phyloP scores from a whole-genome alignment of 768 basidiomycete genomes.

The Rhodotorula kratochvilovae region DNA sequence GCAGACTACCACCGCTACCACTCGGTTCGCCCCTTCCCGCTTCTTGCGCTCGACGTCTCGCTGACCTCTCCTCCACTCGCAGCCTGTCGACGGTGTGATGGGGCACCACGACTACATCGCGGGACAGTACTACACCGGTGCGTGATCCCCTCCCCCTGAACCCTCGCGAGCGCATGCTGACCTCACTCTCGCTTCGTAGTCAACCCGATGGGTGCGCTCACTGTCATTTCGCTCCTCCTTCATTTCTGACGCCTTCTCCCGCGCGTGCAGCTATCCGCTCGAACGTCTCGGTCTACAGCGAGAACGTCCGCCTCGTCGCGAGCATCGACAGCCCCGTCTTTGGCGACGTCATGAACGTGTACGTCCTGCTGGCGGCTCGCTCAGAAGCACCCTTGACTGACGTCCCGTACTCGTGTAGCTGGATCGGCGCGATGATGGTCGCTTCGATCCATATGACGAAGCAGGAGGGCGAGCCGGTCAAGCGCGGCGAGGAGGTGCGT shows the following conservation, averaged over 20 bases:
- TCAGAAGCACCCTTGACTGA: not conserved
- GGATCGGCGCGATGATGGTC: conserved; percentile 82
- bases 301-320: conserved; percentile 87
- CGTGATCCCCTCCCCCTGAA: conserved; percentile 47
- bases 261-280: conserved; percentile 67
- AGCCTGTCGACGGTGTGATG: conserved; percentile 73
- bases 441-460: conserved; percentile 86
- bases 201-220: conserved; percentile 61
- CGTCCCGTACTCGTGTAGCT: conserved; percentile 43
- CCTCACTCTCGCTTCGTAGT: not conserved
- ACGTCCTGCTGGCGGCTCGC: conserved; percentile 9
- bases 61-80: not conserved
- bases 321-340: conserved; percentile 85
- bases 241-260: too few relatives aligned
- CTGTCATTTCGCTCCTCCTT: accelerated
- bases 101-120: conserved; percentile 75
- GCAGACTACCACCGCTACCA: conserved; percentile 28
- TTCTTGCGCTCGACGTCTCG: not conserved
- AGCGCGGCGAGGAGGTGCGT: conserved; percentile 74
- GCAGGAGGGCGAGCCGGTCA: conserved; percentile 72
- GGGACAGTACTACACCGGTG: conserved; percentile 96
- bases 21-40: conserved; percentile 19
- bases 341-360: conserved; percentile 82
- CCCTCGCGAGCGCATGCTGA: too few relatives aligned
- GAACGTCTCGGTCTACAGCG: conserved; percentile 79